A percentile compares a stretch with the other conserved stretches of the same genome.
phyloP scores from a whole-genome alignment of 805 yeast genomes.

The Metschnikowia corniflorae region DNA sequence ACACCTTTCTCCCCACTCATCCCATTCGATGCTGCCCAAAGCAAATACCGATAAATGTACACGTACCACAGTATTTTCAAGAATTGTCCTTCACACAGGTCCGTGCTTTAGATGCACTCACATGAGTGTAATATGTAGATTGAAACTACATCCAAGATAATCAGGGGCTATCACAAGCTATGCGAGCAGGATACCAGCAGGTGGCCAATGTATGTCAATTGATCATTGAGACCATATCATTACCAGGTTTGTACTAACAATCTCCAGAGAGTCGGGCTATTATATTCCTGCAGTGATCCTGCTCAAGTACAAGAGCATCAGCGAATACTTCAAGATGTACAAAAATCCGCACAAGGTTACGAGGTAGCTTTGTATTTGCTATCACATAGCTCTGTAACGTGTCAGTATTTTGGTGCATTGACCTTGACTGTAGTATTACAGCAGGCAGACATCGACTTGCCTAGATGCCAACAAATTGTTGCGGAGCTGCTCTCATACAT shows the following conservation, averaged over 20 bases:
- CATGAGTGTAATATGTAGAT: too few relatives aligned
- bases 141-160: too few relatives aligned
- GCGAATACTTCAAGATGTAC: constrained; percentile 52
- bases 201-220: constrained; percentile 11
- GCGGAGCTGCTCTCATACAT: constrained; percentile 9
- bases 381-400: constrained; percentile 36
- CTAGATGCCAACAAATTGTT: constrained; percentile 7
- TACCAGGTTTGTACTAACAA: constrained; percentile 2
- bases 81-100: too few relatives aligned
- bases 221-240: not conserved
- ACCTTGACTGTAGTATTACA: constrained; percentile 67
- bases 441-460: constrained; percentile 17
- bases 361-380: constrained; percentile 54
- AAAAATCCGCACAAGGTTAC: constrained; percentile 55
- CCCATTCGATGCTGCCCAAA: too few relatives aligned
- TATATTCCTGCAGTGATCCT: constrained; percentile 42
- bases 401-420: constrained; percentile 77
- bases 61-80: too few relatives aligned
- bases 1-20: too few relatives aligned
- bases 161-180: too few relatives aligned
- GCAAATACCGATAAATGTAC: too few relatives aligned
- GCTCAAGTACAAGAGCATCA: constrained; percentile 45
- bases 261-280: constrained; percentile 35
- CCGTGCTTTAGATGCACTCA: too few relatives aligned
- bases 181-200: constrained; percentile 9